Evolutionary conservation across 176 grass and related monocot species (phyloP).

Genomic region (Aechmea fasciata): DNA sequence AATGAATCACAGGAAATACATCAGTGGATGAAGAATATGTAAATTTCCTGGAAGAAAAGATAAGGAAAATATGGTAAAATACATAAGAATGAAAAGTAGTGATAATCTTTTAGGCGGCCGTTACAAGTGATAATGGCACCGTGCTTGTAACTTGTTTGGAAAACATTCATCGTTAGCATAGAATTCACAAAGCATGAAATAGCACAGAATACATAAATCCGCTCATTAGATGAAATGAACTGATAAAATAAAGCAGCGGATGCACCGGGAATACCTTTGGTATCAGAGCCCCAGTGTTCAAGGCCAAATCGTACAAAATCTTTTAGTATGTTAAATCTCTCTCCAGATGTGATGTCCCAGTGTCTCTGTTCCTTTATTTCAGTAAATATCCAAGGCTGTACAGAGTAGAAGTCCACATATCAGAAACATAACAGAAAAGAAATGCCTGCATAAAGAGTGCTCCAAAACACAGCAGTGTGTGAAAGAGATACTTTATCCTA

Average conservation of each 20-base stretch:
- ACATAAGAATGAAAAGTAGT: too few relatives aligned
- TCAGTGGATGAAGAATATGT: too few relatives aligned
- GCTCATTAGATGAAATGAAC: background rate
- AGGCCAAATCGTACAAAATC: conserved; percentile 70
- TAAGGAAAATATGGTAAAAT: too few relatives aligned
- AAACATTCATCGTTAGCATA: too few relatives aligned
- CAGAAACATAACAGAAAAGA: background rate
- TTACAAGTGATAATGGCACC: too few relatives aligned
- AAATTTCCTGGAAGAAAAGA: too few relatives aligned
- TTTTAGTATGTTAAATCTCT: conserved; percentile 81
- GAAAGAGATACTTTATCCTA: background rate
- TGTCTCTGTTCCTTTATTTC: conserved; percentile 96
- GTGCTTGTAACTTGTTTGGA: too few relatives aligned
- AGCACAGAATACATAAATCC: background rate
- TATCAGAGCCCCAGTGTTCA: conserved; percentile 90
- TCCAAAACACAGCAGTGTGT: background rate
- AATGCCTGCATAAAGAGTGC: background rate
- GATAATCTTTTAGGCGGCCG: too few relatives aligned
- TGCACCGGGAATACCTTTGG: conserved; percentile 43
- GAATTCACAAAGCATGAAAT: background rate
- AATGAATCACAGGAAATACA: too few relatives aligned
- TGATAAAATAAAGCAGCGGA: background rate
- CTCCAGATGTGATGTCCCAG: conserved; percentile 83
- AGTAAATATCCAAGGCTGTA: conserved; percentile 96
- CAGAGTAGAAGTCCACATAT: conserved; percentile 15